A percentile compares a stretch with the other conserved stretches of the same genome.
These are phyloP conservation scores for Saturnispora silvae DNA, from an alignment of 805 yeast genomes.

Conservation along the genomic window DNA sequence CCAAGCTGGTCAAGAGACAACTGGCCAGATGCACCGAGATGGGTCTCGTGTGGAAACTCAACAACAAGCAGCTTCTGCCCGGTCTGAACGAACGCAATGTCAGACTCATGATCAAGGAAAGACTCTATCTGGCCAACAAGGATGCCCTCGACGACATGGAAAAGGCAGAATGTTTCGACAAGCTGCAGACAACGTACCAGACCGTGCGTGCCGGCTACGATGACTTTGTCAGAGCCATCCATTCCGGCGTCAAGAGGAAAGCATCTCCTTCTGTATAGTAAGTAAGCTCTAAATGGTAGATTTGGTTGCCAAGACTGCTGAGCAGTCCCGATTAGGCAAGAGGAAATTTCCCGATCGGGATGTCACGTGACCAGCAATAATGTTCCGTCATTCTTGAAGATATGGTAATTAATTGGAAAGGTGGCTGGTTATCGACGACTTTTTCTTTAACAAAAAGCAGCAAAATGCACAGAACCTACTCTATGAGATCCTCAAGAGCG, in stretches of 20 bases:
- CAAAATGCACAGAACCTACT: constrained; percentile 96
- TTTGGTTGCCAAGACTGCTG: no score
- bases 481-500: constrained; percentile 88
- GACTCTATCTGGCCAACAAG: constrained; percentile 68
- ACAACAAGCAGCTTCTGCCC: constrained; percentile 19
- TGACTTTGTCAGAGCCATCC: constrained; percentile 20
- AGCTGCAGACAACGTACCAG: constrained; percentile 45
- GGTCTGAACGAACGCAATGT: constrained; percentile 27
- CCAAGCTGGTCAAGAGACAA: constrained; percentile 52
- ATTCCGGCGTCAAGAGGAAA: constrained; percentile 2
- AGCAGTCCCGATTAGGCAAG: no score
- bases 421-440: constrained; percentile 8
- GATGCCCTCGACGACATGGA: constrained; percentile 68
- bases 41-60: constrained; percentile 38
- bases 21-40: constrained; percentile 70
- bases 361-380: constrained; percentile 1
- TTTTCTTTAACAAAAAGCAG: no score
- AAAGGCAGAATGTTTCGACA: constrained; percentile 33
- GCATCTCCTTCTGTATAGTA: no score
- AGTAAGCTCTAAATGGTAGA: no score
- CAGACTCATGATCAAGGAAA: constrained; percentile 56
- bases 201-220: constrained; percentile 61
- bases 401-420: no score
- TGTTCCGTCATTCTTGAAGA: no score
- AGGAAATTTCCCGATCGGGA: constrained; percentile 4